Conservation (phyloP, 495 filamentous ascomycete species). For the Talaromyces adpressus region DNA sequence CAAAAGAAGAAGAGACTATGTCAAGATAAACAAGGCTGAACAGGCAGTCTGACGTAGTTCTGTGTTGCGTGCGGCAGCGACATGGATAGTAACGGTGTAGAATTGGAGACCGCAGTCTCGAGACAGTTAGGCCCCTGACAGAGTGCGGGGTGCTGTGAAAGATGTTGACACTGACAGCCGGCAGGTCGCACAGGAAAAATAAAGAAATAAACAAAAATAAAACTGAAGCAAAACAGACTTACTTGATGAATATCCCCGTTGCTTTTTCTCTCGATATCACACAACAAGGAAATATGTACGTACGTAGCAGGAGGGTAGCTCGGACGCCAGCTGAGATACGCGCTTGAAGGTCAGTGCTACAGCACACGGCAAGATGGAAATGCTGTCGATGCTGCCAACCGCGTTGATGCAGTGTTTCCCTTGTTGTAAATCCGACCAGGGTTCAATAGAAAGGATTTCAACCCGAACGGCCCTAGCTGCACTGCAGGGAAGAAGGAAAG, state of each 20-base stretch:
- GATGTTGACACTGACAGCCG: background rate
- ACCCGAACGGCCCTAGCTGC: background rate
- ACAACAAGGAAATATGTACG: background rate
- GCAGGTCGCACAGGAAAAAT: background rate
- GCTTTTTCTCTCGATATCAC: background rate
- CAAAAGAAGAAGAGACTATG: background rate
- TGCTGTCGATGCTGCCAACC: background rate
- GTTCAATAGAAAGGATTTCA: background rate
- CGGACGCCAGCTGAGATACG: background rate
- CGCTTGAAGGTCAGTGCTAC: background rate
- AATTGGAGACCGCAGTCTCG: background rate
- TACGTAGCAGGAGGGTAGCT: background rate
- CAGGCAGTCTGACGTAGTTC: background rate
- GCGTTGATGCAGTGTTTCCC: background rate
- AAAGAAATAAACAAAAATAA: background rate
- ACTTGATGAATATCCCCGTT: background rate
- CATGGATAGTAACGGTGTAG: background rate
- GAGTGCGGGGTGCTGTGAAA: background rate
- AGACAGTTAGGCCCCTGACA: background rate
- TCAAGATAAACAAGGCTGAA: background rate
- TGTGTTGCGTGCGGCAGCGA: background rate
- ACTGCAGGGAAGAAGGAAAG: background rate
- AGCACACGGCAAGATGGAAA: background rate
- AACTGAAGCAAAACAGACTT: background rate
- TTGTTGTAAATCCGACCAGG: background rate